Evolutionary conservation across 345 rosid species (phyloP), one percentile per base, ranked within the genome.

Genomic region (Balakata baccata): DNA sequence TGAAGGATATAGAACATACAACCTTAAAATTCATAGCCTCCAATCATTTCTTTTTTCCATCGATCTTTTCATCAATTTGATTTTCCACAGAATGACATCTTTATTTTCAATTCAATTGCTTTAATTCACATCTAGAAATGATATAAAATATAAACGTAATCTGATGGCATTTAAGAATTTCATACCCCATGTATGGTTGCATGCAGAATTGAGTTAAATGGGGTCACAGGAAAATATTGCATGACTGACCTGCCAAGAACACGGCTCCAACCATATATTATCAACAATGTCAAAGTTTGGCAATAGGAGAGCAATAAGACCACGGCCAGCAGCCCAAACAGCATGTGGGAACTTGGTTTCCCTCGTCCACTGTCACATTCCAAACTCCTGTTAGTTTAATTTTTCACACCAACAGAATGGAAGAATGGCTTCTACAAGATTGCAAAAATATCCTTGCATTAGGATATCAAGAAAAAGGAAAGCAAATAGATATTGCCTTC

Each of bases 251-350:
- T 92, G 90, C 98, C 98, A 92, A 34, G 96, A 88, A 81, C 75
- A 83, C 45, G 98, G 97, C 79, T 94, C 97, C 84, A 94, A 87
- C 98, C 98, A 94, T 67, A 94, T 73, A 79, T 87, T 88, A 75
- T 94, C 96, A 29, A 94, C 97, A 39, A 81, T 79, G 77, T 90
- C 98, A 37, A 87, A 94, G 77, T 90, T 94, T 57, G 98, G 98
- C 66, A 92, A 85, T 37, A 92, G 75, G 82, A 85, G 85, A 43
- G 96, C 84, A 49, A 90, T 89, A 51, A 94, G 94, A 72, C 92
- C 94, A 80, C 94, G 92, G 41, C 98, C 98, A 83, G 94, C 94
- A 74, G 96, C 97, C 98, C 96, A 93, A 64, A 93, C 91, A 74
- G 96, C 94, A 85, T 91, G 98, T 34, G 96, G 94, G 74, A 86